phyloP scores from a whole-genome alignment of 2,329 filamentous ascomycete genomes.

The Venturiaceae sp. region DNA sequence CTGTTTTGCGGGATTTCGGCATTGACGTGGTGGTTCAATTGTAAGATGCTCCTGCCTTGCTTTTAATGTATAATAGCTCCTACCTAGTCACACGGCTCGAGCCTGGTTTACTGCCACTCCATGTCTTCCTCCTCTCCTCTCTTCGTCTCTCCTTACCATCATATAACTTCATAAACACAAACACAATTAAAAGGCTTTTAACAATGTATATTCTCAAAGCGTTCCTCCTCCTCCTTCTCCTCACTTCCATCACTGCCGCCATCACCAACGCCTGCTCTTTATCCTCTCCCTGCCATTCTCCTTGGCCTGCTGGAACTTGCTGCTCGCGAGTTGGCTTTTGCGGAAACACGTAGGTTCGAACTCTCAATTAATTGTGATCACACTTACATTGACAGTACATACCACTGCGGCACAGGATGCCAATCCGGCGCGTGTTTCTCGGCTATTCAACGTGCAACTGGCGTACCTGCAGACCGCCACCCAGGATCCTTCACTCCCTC shows the following conservation, averaged over 20 bases:
- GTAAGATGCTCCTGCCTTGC: not conserved
- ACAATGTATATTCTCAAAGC: not conserved
- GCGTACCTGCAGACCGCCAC: conserved; percentile 35
- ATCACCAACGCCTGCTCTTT: too few species aligned
- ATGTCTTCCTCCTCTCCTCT: not conserved
- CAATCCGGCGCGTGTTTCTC: conserved; percentile 43
- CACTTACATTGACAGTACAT: too few species aligned
- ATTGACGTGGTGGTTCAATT: not conserved
- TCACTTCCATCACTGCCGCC: too few species aligned
- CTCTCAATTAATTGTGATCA: too few species aligned
- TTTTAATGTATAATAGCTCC: too few species aligned
- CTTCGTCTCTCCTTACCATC: not conserved
- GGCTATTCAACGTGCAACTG: too few species aligned
- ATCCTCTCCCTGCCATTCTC: too few species aligned
- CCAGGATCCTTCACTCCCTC: conserved; percentile 39
- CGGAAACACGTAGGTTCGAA: too few species aligned
- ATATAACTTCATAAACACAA: not conserved
- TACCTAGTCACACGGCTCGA: not conserved
- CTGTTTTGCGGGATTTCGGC: too few species aligned
- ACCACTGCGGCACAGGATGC: conserved; percentile 48
- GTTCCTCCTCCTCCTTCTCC: not conserved
- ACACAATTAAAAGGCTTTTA: not conserved
- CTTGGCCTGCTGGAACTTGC: too few species aligned
- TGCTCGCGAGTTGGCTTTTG: too few species aligned
- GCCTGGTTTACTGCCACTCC: not conserved